phyloP scores from a whole-genome alignment of 2,329 filamentous ascomycete genomes.

The Cyclaneusma minus region DNA sequence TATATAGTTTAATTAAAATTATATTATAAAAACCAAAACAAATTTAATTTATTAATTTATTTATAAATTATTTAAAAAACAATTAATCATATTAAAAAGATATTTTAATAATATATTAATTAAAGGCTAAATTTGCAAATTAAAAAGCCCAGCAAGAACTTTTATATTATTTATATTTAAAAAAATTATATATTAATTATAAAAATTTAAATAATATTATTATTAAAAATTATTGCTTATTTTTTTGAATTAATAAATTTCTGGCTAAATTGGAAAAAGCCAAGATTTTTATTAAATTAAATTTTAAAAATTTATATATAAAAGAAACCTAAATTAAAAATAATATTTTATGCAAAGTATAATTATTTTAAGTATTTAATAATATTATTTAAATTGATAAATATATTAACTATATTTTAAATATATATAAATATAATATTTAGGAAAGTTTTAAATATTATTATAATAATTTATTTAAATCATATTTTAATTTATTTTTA shows the following conservation, averaged over 20 bases:
- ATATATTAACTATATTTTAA: slow-evolving; percentile 4
- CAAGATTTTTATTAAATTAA: too few species aligned
- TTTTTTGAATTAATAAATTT: too few species aligned
- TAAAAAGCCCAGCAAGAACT: too few species aligned
- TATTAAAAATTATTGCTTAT: too few species aligned
- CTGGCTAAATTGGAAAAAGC: too few species aligned
- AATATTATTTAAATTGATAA: slow-evolving; percentile 4
- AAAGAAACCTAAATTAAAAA: slow-evolving; percentile 1
- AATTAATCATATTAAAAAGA: too few species aligned
- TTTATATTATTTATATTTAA: slow-evolving; percentile 1
- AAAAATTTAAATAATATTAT: slow-evolving; percentile 1
- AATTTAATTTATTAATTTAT: slow-evolving; percentile 1
- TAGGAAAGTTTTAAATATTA: slow-evolving; percentile 1
- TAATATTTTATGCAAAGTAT: slow-evolving; percentile 1
- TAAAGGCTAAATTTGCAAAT: too few species aligned
- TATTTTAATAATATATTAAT: too few species aligned
- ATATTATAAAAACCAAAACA: too few species aligned
- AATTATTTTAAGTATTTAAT: slow-evolving; percentile 4
- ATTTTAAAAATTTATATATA: slow-evolving; percentile 1
- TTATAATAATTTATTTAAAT: slow-evolving; percentile 5
- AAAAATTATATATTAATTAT: slow-evolving; percentile 1
- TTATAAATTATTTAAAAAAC: not conserved
- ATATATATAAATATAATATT: slow-evolving; percentile 4
- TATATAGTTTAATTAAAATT: too few species aligned
- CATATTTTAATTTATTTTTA: slow-evolving; percentile 5